phyloP scores from a whole-genome alignment of 495 filamentous ascomycete genomes.

The Stereocaulon alpinum region DNA sequence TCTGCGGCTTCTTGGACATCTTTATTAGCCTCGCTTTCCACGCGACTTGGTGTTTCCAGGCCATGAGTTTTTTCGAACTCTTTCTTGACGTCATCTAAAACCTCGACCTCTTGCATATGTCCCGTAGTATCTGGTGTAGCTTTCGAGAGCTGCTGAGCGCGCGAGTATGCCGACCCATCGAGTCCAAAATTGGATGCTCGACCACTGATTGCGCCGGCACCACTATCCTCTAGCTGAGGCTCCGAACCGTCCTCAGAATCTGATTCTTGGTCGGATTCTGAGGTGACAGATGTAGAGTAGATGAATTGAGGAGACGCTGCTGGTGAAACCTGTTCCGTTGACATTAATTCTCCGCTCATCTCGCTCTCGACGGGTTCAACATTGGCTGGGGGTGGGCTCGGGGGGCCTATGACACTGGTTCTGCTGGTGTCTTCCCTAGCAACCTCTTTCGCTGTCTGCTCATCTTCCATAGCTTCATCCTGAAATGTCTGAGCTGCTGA shows the following conservation, averaged over 20 bases:
- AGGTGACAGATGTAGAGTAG: neutral
- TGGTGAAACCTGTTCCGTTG: neutral
- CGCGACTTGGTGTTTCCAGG: constrained; percentile 2
- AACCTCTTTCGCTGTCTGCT: neutral
- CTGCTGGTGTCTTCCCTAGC: neutral
- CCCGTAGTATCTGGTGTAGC: neutral
- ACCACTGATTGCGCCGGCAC: neutral
- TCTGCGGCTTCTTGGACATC: neutral
- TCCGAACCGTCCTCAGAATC: neutral
- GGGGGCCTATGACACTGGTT: neutral
- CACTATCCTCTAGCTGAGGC: neutral
- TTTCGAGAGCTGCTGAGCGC: neutral
- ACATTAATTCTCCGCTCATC: neutral
- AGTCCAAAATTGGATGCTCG: constrained; percentile 4
- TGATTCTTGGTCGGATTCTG: neutral
- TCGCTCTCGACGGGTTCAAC: neutral
- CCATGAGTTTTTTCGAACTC: neutral
- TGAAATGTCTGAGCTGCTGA: neutral
- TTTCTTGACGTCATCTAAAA: neutral
- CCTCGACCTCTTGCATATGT: neutral
- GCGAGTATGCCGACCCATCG: constrained; percentile 7
- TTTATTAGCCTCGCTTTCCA: constrained; percentile 23
- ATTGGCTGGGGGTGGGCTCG: neutral
- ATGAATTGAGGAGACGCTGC: neutral
- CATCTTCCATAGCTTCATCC: neutral